phyloP scores from a whole-genome alignment of 805 yeast species.

The Suhomyces sp. region DNA sequence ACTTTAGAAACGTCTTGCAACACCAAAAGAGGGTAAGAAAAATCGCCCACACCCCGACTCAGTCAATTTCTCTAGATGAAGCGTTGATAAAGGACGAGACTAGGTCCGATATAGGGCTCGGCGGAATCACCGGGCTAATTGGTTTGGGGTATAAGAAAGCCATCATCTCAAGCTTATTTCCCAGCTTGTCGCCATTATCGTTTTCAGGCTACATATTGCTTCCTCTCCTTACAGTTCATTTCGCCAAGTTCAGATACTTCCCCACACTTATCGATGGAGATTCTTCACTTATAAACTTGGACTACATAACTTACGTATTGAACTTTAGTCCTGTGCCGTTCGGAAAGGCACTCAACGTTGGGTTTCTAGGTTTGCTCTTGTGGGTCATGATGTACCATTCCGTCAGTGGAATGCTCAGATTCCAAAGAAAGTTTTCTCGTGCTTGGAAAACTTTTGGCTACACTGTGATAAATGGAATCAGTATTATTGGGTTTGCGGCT shows the following conservation, averaged over 20 bases:
- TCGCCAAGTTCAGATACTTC: slow-evolving; percentile 41
- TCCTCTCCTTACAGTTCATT: slow-evolving; percentile 46
- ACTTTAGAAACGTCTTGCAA: slow-evolving; percentile 23
- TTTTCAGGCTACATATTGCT: slow-evolving; percentile 58
- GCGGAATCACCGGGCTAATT: slow-evolving; percentile 54
- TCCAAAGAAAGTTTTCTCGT: slow-evolving; percentile 37
- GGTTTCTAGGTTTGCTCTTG: slow-evolving; percentile 32
- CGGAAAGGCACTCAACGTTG: slow-evolving; percentile 27
- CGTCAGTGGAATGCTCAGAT: slow-evolving; percentile 50
- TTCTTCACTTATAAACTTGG: slow-evolving; percentile 51
- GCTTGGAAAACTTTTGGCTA: slow-evolving; percentile 46
- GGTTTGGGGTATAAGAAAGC: slow-evolving; percentile 55
- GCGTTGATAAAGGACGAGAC: slow-evolving; percentile 27
- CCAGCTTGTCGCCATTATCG: slow-evolving; percentile 52
- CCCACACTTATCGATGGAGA: slow-evolving; percentile 66
- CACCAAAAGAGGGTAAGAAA: slow-evolving; percentile 22
- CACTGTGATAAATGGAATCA: slow-evolving; percentile 32
- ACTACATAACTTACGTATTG: slow-evolving; percentile 43
- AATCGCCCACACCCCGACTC: neutral
- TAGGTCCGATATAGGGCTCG: slow-evolving; percentile 55
- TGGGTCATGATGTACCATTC: slow-evolving; percentile 50
- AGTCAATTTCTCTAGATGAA: slow-evolving; percentile 9
- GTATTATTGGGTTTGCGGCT: slow-evolving; percentile 36
- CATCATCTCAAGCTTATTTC: slow-evolving; percentile 37
- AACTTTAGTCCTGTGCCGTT: slow-evolving; percentile 11